Conservation (phyloP, 345 rosid genomes). For the Combretum micranthum region DNA sequence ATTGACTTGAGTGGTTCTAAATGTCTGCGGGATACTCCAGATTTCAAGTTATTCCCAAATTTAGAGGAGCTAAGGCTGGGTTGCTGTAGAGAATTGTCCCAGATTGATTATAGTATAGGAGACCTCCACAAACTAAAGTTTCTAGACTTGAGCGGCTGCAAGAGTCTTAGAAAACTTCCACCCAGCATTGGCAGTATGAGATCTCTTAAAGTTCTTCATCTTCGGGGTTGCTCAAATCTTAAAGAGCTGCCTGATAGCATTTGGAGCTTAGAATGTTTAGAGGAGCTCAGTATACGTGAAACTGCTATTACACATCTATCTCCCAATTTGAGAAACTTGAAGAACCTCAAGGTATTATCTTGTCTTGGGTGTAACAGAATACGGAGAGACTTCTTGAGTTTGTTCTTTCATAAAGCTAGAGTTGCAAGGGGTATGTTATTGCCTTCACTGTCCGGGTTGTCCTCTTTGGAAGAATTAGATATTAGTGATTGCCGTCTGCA, state of each 20-base stretch:
- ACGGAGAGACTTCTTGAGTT: neutral
- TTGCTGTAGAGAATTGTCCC: neutral
- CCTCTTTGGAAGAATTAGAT: neutral
- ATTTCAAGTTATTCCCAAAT: neutral
- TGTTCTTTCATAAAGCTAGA: too few relatives aligned
- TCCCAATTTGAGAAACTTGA: too few relatives aligned
- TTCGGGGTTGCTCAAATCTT: neutral
- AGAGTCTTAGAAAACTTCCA: conserved; percentile 2
- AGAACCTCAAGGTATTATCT: neutral
- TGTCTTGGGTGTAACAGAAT: neutral
- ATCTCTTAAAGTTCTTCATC: neutral
- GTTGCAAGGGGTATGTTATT: neutral
- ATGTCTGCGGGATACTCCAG: neutral
- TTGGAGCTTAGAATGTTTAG: too few relatives aligned
- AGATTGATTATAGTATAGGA: neutral
- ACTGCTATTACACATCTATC: too few relatives aligned
- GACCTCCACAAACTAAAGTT: neutral
- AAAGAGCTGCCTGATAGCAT: neutral
- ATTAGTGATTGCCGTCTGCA: neutral
- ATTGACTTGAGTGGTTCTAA: neutral
- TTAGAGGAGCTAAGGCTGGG: neutral
- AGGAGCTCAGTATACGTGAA: too few relatives aligned
- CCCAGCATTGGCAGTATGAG: neutral
- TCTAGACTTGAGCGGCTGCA: neutral
- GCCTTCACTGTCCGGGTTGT: neutral